Base-by-base conservation (phyloP, 805 yeast genomes). In the Starmerella vitae region DNA sequence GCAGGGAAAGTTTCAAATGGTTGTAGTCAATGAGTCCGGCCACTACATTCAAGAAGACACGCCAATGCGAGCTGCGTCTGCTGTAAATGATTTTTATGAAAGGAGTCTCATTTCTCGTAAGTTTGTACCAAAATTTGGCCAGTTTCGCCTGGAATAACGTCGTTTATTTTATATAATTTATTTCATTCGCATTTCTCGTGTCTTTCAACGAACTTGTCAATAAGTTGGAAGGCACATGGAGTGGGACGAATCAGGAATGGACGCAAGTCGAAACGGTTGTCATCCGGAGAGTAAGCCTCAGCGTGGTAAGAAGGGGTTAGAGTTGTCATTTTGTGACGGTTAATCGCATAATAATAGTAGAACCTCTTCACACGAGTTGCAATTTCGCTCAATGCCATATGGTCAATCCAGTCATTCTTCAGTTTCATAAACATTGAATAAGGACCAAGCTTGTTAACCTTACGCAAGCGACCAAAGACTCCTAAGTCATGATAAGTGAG, bases 271-370 rank as follows among this genome's bases (percentile, higher is more conserved):
- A 81, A 91, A 52, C 99, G 70, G 58, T 91, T 91, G 60, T 91
- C 99, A 59, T 91, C 99, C 1, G 98, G 96, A 2, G 97, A 86
- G 56, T 91, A 91, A 54, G 83, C 93, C 58, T 91, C 99, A 0
- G 98, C 99, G 53, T 91, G 98, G 55, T 91, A 91, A 27, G 93
- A 72, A 12, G 99, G 99, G 0, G 99, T 91, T 58, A 86, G 69
- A n/a, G 88, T 86, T 1, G 98, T 91, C 76, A 83, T 91, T 62
- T 91, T 91, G 61, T 91, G 99, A 53, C 99, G 75, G 60, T 91
- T 91, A 41, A 91, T 73, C 4, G 96, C 94, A 60, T 91, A 93
- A 57, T 72, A 91, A 66, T 80, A 86, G 70, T 82, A 91, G 61
- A 91, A 91, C 39, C 76, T 68, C 59, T 91, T 88, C 9, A 91